These are phyloP conservation scores for Piper longum DNA, from an alignment of 164 flowering plant species.

Conservation along the genomic window DNA sequence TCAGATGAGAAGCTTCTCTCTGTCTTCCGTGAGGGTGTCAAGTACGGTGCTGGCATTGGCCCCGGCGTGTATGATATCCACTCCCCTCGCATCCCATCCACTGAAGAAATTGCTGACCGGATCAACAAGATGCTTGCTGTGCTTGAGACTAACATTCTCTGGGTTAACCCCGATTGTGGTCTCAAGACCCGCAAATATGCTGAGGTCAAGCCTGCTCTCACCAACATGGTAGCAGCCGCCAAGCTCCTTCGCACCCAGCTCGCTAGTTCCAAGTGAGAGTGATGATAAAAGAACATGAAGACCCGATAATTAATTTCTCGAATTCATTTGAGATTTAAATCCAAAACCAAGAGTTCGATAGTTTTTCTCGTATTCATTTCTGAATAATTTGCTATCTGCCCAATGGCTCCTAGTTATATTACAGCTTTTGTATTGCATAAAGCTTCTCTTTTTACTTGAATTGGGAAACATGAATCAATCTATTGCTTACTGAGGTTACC, in stretches of 20 bases:
- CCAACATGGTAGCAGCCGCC: constrained; percentile 78
- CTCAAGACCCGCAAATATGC: constrained; percentile 88
- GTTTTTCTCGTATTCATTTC: too few relatives aligned
- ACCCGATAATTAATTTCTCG: too few relatives aligned
- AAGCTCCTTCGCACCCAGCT: constrained; percentile 69
- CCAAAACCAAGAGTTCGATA: too few relatives aligned
- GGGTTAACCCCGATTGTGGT: constrained; percentile 98
- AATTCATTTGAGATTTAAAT: too few relatives aligned
- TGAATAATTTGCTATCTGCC: too few relatives aligned
- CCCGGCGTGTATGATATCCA: constrained; percentile 96
- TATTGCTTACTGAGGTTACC: too few relatives aligned
- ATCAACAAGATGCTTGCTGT: constrained; percentile 94
- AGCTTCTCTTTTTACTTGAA: too few relatives aligned
- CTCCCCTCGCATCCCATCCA: constrained; percentile 87
- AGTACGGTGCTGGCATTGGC: constrained; percentile 92
- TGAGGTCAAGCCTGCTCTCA: constrained; percentile 81
- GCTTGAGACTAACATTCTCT: constrained; percentile 73
- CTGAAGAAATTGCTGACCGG: constrained; percentile 80
- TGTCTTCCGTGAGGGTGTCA: constrained; percentile 92
- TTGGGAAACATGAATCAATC: too few relatives aligned
- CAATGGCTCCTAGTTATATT: too few relatives aligned
- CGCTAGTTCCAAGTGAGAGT: constrained; percentile 56
- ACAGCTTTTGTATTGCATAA: too few relatives aligned
- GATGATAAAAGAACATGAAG: too few relatives aligned
- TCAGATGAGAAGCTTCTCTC: constrained; percentile 94